These are phyloP conservation scores for Pleurotus cornucopiae DNA, from an alignment of 768 basidiomycete genomes.

Conservation along the genomic window DNA sequence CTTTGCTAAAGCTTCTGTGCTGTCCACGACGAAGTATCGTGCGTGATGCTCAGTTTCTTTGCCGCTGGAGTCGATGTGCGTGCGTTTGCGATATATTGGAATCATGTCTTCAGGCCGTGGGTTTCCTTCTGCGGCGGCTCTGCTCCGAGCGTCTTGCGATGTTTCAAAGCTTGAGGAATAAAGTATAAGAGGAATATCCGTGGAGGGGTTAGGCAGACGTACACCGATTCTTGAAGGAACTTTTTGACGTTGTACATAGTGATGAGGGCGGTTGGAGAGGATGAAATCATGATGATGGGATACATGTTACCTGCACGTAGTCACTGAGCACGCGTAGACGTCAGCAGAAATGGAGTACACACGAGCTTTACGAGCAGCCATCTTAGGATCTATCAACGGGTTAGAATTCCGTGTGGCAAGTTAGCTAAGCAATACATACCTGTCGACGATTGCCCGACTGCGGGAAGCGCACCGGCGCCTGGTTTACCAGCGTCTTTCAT, in stretches of 20 bases:
- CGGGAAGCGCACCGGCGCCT: slow-evolving; percentile 32
- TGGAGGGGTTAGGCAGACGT: slow-evolving; percentile 19
- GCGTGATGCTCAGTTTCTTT: slow-evolving; percentile 54
- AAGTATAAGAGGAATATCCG: neutral
- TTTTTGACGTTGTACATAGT: slow-evolving; percentile 97
- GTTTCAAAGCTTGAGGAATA: slow-evolving; percentile 55
- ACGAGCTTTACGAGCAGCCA: slow-evolving; percentile 70
- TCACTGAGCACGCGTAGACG: neutral
- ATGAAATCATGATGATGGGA: slow-evolving; percentile 97
- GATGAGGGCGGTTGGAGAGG: slow-evolving; percentile 89
- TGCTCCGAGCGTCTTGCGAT: slow-evolving; percentile 69
- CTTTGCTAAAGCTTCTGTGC: slow-evolving; percentile 87
- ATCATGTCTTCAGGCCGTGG: slow-evolving; percentile 78
- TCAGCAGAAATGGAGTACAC: slow-evolving; percentile 21
- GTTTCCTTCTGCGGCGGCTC: slow-evolving; percentile 66
- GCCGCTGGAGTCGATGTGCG: slow-evolving; percentile 60
- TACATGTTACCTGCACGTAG: slow-evolving; percentile 58
- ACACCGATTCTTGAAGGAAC: slow-evolving; percentile 89
- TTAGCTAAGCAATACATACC: neutral
- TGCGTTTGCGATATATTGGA: slow-evolving; percentile 83
- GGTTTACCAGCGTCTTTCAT: slow-evolving; percentile 63
- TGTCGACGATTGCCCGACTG: slow-evolving; percentile 33
- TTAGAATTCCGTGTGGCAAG: neutral
- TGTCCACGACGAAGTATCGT: slow-evolving; percentile 86
- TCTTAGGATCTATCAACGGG: slow-evolving; percentile 43